Evolutionary conservation across 768 basidiomycete species (phyloP).

Genomic region (Amanita polypyramis): DNA sequence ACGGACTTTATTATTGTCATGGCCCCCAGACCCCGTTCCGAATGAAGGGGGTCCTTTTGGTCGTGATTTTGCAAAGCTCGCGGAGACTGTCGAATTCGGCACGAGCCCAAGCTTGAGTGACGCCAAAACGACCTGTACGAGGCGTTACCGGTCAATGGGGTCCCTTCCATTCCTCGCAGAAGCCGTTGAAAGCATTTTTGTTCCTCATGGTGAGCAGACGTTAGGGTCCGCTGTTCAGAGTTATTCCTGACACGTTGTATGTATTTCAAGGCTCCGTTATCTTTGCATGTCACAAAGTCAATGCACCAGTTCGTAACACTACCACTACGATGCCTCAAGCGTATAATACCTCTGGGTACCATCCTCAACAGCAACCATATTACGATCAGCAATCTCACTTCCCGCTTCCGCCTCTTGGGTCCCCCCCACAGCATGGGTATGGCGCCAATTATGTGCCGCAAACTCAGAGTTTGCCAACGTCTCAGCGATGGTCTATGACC

Average conservation of each 20-base stretch:
- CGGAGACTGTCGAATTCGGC: conserved; percentile 57
- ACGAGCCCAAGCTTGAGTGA: conserved; percentile 41
- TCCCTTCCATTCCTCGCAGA: conserved; percentile 46
- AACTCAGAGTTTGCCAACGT: conserved; percentile 15
- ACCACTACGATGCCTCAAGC: conserved; percentile 35
- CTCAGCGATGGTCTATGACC: conserved; percentile 32
- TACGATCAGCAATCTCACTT: conserved; percentile 35
- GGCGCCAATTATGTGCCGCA: conserved; percentile 24
- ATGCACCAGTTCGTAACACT: conserved; percentile 30
- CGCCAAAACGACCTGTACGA: conserved; percentile 81
- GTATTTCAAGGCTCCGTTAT: conserved; percentile 47
- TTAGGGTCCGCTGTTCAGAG: conserved; percentile 14
- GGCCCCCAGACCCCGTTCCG: conserved; percentile 54
- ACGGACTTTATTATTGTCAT: conserved; percentile 54
- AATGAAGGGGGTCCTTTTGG: conserved; percentile 24
- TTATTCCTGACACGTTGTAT: conserved; percentile 21
- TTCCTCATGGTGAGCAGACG: conserved; percentile 67
- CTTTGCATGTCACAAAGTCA: conserved; percentile 65
- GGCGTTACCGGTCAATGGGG: conserved; percentile 70
- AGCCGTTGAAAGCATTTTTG: conserved; percentile 80
- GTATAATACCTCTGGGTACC: conserved; percentile 28
- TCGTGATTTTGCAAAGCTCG: conserved; percentile 48
- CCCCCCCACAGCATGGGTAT: conserved; percentile 21
- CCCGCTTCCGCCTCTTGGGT: conserved; percentile 29
- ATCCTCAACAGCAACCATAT: conserved; percentile 23